These are phyloP conservation scores for Collybiopsis luxurians DNA, from an alignment of 768 basidiomycete species.

Conservation along the genomic window DNA sequence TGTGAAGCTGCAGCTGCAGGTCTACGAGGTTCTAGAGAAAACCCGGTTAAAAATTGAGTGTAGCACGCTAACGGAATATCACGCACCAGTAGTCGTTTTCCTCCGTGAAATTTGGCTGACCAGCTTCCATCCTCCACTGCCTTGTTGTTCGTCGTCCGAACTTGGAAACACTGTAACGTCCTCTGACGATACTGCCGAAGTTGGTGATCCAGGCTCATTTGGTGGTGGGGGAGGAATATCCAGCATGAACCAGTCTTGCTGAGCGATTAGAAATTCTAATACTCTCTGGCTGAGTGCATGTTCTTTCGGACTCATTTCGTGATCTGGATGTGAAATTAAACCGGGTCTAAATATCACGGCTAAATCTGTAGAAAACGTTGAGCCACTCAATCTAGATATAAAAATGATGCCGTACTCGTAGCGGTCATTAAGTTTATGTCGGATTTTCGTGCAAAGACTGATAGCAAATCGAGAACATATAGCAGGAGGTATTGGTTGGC, in stretches of 20 bases:
- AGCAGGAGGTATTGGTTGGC: constrained; percentile 95
- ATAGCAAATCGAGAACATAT: constrained; percentile 93
- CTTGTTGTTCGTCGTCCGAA: constrained; percentile 47
- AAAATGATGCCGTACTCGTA: constrained; percentile 58
- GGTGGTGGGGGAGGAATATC: constrained; percentile 74
- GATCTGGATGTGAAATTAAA: constrained; percentile 82
- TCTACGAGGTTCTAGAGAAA: background rate
- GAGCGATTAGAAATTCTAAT: constrained; percentile 92
- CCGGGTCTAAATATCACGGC: constrained; percentile 98
- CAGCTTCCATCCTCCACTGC: constrained; percentile 53
- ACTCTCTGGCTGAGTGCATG: constrained; percentile 88
- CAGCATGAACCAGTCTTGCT: constrained; percentile 94
- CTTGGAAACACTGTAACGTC: constrained; percentile 42
- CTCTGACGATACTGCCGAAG: constrained; percentile 25
- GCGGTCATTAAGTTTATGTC: constrained; percentile 97
- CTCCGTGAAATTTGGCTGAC: constrained; percentile 48
- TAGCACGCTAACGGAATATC: no score
- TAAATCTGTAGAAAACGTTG: constrained; percentile 56
- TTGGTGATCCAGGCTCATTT: constrained; percentile 20
- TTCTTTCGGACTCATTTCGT: constrained; percentile 83
- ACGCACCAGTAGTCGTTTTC: constrained; percentile 44
- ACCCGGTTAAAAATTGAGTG: no score
- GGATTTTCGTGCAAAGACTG: constrained; percentile 89
- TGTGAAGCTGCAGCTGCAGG: constrained; percentile 4
- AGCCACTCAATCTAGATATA: constrained; percentile 5